These are phyloP conservation scores for Magnolia changhungtana DNA, from an alignment of 164 flowering plant species.

Conservation along the genomic window DNA sequence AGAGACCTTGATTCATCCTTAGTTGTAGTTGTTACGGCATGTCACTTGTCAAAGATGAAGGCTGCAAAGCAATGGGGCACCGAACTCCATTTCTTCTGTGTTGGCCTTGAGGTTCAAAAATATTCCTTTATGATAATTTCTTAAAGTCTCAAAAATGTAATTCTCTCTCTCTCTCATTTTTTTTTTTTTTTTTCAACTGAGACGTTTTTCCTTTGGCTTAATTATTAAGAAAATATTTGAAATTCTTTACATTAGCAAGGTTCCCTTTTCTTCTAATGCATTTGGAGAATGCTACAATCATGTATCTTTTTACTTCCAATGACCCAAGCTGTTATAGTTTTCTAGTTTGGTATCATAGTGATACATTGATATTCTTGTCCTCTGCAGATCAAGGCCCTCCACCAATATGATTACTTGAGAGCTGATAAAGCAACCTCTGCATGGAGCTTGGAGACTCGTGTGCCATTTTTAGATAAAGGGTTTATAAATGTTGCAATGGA, in stretches of 20 bases:
- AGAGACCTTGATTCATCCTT: constrained; percentile 90
- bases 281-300: too few relatives aligned
- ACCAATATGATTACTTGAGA: constrained; percentile 86
- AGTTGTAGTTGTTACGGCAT: constrained; percentile 78
- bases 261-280: too few relatives aligned
- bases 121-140: not conserved
- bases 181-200: too few relatives aligned
- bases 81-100: constrained; percentile 91
- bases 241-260: too few relatives aligned
- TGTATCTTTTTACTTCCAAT: not conserved
- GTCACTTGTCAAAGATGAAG: constrained; percentile 68
- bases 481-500: constrained; percentile 82
- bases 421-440: constrained; percentile 93
- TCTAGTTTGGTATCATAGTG: not conserved
- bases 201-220: too few relatives aligned
- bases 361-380: not conserved
- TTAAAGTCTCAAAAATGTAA: not conserved
- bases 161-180: too few relatives aligned
- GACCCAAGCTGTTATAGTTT: not conserved
- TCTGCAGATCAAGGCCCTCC: constrained; percentile 80
- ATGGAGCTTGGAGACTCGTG: constrained; percentile 88
- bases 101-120: constrained; percentile 44
- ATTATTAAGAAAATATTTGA: too few relatives aligned
- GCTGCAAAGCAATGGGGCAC: constrained; percentile 90
- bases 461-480: constrained; percentile 89